Evolutionary conservation across 495 filamentous ascomycete species (phyloP).

Genomic region (Evansstolkia leycettana): DNA sequence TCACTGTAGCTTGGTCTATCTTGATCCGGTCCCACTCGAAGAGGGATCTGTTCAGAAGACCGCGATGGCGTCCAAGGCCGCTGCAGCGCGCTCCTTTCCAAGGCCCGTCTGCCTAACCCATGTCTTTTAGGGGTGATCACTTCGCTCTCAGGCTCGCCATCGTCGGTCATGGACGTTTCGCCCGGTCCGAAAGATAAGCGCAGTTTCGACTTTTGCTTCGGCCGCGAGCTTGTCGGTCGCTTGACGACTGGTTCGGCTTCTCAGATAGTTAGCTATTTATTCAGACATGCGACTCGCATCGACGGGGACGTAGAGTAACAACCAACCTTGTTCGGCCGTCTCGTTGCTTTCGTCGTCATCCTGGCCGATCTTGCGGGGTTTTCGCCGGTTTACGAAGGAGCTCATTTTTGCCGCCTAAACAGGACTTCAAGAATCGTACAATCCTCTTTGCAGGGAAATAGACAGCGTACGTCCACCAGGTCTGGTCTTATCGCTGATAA

Average conservation of each 20-base stretch:
- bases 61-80: slow-evolving; percentile 32
- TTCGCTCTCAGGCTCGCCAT: slow-evolving; percentile 42
- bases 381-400: slow-evolving; percentile 57
- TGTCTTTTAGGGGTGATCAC: slow-evolving; percentile 58
- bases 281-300: too few species aligned
- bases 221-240: slow-evolving; percentile 34
- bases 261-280: too few species aligned
- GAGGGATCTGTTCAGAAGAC: slow-evolving; percentile 32
- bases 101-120: slow-evolving; percentile 52
- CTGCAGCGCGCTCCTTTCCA: slow-evolving; percentile 59
- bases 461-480: slow-evolving; percentile 1
- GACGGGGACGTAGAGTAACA: too few species aligned
- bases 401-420: slow-evolving; percentile 35
- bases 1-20: slow-evolving; percentile 76
- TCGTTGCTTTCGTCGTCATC: slow-evolving; percentile 49
- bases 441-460: too few species aligned
- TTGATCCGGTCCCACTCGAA: slow-evolving; percentile 46
- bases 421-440: too few species aligned
- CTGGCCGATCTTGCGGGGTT: slow-evolving; percentile 60
- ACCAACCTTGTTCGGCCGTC: slow-evolving; percentile 21
- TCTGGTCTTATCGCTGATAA: slow-evolving; percentile 15
- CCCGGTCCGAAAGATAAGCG: slow-evolving; percentile 65
- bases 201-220: slow-evolving; percentile 51
- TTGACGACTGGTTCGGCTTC: slow-evolving; percentile 28
- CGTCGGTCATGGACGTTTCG: slow-evolving; percentile 40